phyloP scores from a whole-genome alignment of 345 rosid species.

The Carallia pectinifolia region DNA sequence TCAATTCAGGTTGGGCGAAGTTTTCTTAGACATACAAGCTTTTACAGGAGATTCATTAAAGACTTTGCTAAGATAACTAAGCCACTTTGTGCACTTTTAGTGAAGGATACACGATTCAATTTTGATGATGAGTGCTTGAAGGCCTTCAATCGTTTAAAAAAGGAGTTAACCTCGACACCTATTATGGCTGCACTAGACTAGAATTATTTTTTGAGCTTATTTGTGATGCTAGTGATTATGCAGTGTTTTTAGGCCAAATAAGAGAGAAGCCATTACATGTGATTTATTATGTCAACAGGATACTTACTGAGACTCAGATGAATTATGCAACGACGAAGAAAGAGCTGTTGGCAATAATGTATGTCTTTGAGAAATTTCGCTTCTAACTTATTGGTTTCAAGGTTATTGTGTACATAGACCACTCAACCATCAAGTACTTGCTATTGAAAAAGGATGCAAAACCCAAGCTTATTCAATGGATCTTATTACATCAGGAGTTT shows the following conservation, averaged over 20 bases:
- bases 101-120: not conserved
- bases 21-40: not conserved
- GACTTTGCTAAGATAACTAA: not conserved
- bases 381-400: not conserved
- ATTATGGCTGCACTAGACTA: not conserved
- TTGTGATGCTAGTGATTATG: not conserved
- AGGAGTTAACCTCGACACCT: no score
- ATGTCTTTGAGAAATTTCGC: not conserved
- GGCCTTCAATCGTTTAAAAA: not conserved
- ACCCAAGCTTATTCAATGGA: no score
- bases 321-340: not conserved
- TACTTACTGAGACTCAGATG: not conserved
- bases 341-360: not conserved
- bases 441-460: no score
- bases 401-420: not conserved
- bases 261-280: no score
- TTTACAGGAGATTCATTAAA: not conserved
- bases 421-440: not conserved
- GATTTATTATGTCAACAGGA: not conserved
- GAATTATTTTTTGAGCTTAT: not conserved
- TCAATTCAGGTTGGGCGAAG: not conserved
- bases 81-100: not conserved
- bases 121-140: not conserved
- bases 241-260: not conserved
- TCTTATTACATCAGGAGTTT: no score